These are phyloP conservation scores for Aspergillus clavatus DNA, from an alignment of 2,329 filamentous ascomycete species.

Conservation along the genomic window DNA sequence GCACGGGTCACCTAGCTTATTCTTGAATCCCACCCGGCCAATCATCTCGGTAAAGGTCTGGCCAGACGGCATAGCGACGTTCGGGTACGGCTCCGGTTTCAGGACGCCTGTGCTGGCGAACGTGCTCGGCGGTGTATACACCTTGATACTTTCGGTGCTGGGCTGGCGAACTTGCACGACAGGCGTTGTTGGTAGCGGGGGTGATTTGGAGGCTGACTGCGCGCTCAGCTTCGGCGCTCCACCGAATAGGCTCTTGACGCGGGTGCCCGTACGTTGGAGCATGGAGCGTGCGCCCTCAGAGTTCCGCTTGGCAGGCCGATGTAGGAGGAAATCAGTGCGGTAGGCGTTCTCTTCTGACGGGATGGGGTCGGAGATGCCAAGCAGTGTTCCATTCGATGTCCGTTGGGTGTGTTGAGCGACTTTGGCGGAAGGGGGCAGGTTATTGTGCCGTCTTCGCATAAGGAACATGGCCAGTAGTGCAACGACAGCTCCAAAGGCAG, in stretches of 20 bases:
- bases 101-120: conserved; percentile 24
- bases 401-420: conserved; percentile 26
- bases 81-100: conserved; percentile 25
- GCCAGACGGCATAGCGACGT: conserved; percentile 22
- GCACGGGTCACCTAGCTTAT: conserved; percentile 23
- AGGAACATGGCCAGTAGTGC: conserved; percentile 48
- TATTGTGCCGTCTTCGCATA: conserved; percentile 27
- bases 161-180: conserved; percentile 22
- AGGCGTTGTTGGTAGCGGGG: conserved; percentile 25
- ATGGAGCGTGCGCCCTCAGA: conserved; percentile 27
- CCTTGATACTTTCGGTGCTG: conserved; percentile 44
- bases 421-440: conserved; percentile 17
- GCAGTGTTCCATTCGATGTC: conserved; percentile 28
- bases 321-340: conserved; percentile 43
- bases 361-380: conserved; percentile 43
- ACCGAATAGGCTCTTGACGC: conserved; percentile 36
- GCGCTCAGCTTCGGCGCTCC: conserved; percentile 10
- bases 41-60: conserved; percentile 38
- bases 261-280: conserved; percentile 31
- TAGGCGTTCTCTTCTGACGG: conserved; percentile 39
- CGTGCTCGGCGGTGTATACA: conserved; percentile 42
- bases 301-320: conserved; percentile 19
- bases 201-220: neutral
- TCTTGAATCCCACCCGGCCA: conserved; percentile 32
- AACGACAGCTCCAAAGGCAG: conserved; percentile 46